phyloP scores from a whole-genome alignment of 495 filamentous ascomycete species.

The Aspergillus biplanus region DNA sequence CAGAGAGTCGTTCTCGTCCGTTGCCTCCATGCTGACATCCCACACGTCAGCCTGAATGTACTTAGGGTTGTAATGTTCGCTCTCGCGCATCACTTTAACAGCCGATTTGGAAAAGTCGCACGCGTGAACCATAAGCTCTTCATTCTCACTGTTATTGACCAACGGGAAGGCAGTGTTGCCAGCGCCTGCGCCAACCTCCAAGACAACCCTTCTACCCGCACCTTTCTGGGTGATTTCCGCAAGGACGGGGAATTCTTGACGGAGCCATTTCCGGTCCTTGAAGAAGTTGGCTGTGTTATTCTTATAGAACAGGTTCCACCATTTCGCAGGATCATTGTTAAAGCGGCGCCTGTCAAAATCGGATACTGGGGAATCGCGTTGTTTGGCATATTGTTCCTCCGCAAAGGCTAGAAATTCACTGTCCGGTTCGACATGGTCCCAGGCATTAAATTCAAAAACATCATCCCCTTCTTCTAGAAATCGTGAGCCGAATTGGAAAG shows the following conservation, averaged over 20 bases:
- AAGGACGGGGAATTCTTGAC: slow-evolving; percentile 90
- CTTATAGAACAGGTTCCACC: slow-evolving; percentile 96
- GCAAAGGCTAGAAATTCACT: slow-evolving; percentile 81
- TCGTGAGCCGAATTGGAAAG: slow-evolving; percentile 94
- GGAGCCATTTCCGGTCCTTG: slow-evolving; percentile 96
- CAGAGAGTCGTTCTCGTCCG: slow-evolving; percentile 45
- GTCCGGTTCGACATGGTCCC: slow-evolving; percentile 93
- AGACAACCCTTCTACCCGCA: slow-evolving; percentile 63
- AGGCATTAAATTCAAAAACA: slow-evolving; percentile 95
- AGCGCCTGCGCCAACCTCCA: slow-evolving; percentile 94
- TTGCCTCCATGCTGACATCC: slow-evolving; percentile 71
- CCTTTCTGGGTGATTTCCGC: slow-evolving; percentile 65
- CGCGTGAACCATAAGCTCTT: slow-evolving; percentile 77
- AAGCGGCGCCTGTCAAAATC: slow-evolving; percentile 87
- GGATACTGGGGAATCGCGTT: slow-evolving; percentile 79
- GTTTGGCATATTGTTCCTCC: slow-evolving; percentile 76
- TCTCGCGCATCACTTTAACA: slow-evolving; percentile 81
- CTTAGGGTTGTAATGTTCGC: slow-evolving; percentile 65
- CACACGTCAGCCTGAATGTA: slow-evolving; percentile 86
- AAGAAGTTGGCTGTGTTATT: slow-evolving; percentile 97
- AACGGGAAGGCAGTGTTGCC: slow-evolving; percentile 97
- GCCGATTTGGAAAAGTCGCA: slow-evolving; percentile 93
- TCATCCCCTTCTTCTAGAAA: slow-evolving; percentile 79
- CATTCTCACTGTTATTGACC: slow-evolving; percentile 77
- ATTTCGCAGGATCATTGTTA: slow-evolving; percentile 86